Evolutionary conservation across 2,329 filamentous ascomycete species (phyloP), one percentile per base, ranked within the genome.

Genomic region (Sporothrix schenckii): DNA sequence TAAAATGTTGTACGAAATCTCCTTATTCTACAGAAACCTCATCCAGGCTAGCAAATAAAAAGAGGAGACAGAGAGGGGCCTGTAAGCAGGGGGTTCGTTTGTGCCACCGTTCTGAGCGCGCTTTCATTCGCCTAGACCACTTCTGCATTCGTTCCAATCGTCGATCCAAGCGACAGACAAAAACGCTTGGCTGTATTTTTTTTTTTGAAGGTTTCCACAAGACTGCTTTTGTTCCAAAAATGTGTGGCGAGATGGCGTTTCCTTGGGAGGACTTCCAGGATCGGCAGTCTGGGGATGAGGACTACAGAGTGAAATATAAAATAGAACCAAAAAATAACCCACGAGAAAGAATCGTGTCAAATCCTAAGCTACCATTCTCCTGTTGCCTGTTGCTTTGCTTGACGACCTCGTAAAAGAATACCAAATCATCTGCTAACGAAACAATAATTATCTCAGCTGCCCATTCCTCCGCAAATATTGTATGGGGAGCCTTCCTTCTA

Each of bases 21-120:
- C 63, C 49, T 66, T 66, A 66, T 66, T 53, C 24, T 53, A 53
- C 49, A n/a, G 27, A 66, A 66, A 66, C 34, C 39, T 47, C 41
- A 24, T 24, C 34, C 19, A 60, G 58, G n/a, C 58, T 47, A 61
- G 30, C 21, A 3, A n/a, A 58, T 39, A 21, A 63, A 61, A 61
- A 63, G 58, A 63, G 58, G 58, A 63, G 39, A 24, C 58, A 27
- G n/a, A 47, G 58, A 61, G 56, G 58, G 58, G 58, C 39, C 58
- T 47, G 39, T 27, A 24, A 16, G 16, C 21, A 47, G 30, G 21
- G 61, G 41, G 41, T 41, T 19, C 21, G 21, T 63, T 49, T 63
- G 60, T 49, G 41, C 60, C 16, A 49, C 60, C 7, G 24, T 24
- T 65, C 63, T 66, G 11, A 41, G 47, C 16, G 27, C 63, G 30